Conservation (phyloP, 1,139 yeast genomes). For the Geotrichum aggregatum region DNA sequence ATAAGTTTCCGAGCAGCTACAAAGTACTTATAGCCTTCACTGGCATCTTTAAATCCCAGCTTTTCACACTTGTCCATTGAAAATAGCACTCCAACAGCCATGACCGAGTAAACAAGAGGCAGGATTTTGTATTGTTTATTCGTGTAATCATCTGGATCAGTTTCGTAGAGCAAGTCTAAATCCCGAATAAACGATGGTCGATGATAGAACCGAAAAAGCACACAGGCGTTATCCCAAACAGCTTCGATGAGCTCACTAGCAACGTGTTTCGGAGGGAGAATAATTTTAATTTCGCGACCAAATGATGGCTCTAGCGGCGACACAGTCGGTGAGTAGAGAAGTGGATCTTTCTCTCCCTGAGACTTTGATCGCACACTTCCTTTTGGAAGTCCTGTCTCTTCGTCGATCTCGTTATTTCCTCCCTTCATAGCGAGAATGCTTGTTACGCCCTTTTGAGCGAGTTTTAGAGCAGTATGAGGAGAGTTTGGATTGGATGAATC, state of each 20-base stretch:
- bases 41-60: constrained; percentile 42
- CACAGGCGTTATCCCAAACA: constrained; percentile 85
- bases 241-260: constrained; percentile 68
- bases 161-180: constrained; percentile 54
- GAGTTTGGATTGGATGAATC: constrained; percentile 11
- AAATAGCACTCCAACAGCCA: constrained; percentile 73
- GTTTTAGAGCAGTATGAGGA: constrained; percentile 15
- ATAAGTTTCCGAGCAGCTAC: constrained; percentile 75
- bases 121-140: constrained; percentile 71
- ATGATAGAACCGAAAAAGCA: constrained; percentile 77
- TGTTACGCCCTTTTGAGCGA: constrained; percentile 14
- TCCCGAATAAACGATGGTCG: constrained; percentile 69
- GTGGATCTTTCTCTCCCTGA: constrained; percentile 5
- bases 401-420: constrained; percentile 17
- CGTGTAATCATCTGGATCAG: constrained; percentile 65
- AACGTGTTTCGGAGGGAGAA: constrained; percentile 69
- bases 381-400: constrained; percentile 21
- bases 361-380: constrained; percentile 6
- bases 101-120: constrained; percentile 69
- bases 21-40: constrained; percentile 77
- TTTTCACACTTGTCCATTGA: constrained; percentile 41
- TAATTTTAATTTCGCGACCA: constrained; percentile 47
- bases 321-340: constrained; percentile 18
- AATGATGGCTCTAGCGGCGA: constrained; percentile 9
- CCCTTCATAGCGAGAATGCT: constrained; percentile 12